phyloP scores from a whole-genome alignment of 1,284 basidiomycete genomes.

The Heimioporus punctisporus region DNA sequence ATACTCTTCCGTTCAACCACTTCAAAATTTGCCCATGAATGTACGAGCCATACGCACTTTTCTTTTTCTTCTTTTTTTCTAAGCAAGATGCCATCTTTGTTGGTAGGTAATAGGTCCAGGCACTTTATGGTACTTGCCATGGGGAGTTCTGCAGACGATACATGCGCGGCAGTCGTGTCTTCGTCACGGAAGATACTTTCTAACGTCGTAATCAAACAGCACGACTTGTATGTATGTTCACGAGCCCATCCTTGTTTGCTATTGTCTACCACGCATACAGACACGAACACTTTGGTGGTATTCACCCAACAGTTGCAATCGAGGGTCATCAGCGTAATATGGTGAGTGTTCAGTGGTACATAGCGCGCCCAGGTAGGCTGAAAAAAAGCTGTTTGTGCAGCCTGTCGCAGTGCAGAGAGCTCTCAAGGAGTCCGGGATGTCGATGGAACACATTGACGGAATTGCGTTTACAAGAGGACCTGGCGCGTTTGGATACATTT shows the following conservation, averaged over 20 bases:
- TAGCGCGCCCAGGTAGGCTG: background rate
- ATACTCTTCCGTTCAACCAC: too few species aligned
- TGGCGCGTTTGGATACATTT: slow-evolving; percentile 20
- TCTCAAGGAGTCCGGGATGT: slow-evolving; percentile 62
- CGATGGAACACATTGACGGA: slow-evolving; percentile 72
- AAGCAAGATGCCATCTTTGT: too few species aligned
- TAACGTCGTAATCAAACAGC: slow-evolving; percentile 84
- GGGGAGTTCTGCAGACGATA: too few species aligned
- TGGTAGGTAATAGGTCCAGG: too few species aligned
- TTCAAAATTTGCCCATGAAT: too few species aligned
- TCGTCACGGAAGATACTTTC: too few species aligned
- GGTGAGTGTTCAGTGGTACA: slow-evolving; percentile 16
- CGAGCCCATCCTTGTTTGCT: background rate
- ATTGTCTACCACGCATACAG: slow-evolving; percentile 34
- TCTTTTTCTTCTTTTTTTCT: too few species aligned
- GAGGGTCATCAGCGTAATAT: slow-evolving; percentile 77
- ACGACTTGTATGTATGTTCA: slow-evolving; percentile 45
- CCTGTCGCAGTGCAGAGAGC: slow-evolving; percentile 75
- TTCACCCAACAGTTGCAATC: slow-evolving; percentile 81
- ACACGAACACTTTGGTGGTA: slow-evolving; percentile 77
- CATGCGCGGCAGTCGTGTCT: too few species aligned
- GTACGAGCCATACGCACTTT: too few species aligned
- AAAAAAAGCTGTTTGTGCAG: too few species aligned
- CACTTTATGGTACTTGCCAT: too few species aligned
- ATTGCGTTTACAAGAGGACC: slow-evolving; percentile 69